Evolutionary conservation across 257 asterid genomes (phyloP), one percentile per base, ranked within the genome.

Genomic region (Linderniella brevidens): DNA sequence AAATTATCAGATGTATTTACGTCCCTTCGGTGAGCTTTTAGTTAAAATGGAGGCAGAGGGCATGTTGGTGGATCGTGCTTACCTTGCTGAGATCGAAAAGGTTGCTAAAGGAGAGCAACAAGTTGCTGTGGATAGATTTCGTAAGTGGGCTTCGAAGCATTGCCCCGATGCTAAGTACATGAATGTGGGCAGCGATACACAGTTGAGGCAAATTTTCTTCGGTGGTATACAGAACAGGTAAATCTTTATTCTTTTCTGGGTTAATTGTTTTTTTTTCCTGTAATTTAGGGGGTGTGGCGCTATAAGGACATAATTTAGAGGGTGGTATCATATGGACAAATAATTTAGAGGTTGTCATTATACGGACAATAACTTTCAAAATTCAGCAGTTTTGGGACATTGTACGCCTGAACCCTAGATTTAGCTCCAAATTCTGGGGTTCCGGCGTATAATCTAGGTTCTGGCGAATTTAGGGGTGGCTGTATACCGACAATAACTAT

Each of bases 161-260:
- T 81, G 94, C 63, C 75, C 88, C 47, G 93, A 81, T 62, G 93
- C 98, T 1, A 60, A 69, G 60, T 52, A 60, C 79, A 85, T 90
- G 94, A 90, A 90, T 58, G 87, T 90, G 53, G 94, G 98, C 53
- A 90, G 98, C 68, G 98, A 90, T 68, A 4, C 83, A 48, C 98
- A 90, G 70, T 61, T 90, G 69, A 82, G 98, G 13, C 88, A 80
- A 56, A 67, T 90, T 32, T 81, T 90, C 65, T 90, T 85, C 55
- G 98, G 96, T 49, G 98, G 98, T 67, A 60, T 66, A 53, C 77
- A 68, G 68, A 90, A 90, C 73, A 77, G 81, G 98, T 84, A 64
- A 9, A 56, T 4, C 56, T 18, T 39, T 37, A 37, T 11, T 11
- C 11, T 6, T 11, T 11, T n/a, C n/a, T n/a, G n/a, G n/a, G n/a